Percentiles rank a stretch among this genome's conserved stretches.
phyloP scores from a whole-genome alignment of 306 rosid species.

The Sicyos baderoa region DNA sequence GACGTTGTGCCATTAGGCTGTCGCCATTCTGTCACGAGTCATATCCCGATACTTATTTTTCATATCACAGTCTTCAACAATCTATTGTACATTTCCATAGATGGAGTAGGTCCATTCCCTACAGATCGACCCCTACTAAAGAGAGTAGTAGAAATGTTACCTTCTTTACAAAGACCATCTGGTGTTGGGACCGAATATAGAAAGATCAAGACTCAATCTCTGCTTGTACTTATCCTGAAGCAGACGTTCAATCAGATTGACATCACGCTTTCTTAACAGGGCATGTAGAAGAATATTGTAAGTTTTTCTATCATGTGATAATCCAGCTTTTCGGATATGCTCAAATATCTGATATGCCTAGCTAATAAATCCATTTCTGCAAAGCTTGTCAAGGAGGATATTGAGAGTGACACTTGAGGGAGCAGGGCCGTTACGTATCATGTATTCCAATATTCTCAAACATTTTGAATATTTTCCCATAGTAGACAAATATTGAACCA shows the following conservation, averaged over 20 bases:
- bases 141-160: conserved; percentile 27
- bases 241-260: conserved; percentile 13
- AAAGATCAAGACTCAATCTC: conserved; percentile 27
- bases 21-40: conserved; percentile 24
- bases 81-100: conserved; percentile 26
- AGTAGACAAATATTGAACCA: conserved; percentile 32
- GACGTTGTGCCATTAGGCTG: conserved; percentile 22
- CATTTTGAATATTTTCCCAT: conserved; percentile 29
- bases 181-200: conserved; percentile 24
- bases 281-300: conserved; percentile 34
- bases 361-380: conserved; percentile 28
- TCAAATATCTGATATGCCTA: conserved; percentile 24
- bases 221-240: conserved; percentile 28
- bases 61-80: conserved; percentile 25
- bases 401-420: conserved; percentile 27
- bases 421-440: conserved; percentile 23
- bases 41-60: conserved; percentile 17
- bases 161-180: conserved; percentile 29
- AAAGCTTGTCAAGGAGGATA: conserved; percentile 29
- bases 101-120: conserved; percentile 26
- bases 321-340: conserved; percentile 19
- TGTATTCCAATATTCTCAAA: conserved; percentile 28
- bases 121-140: conserved; percentile 23
- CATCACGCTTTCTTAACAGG: conserved; percentile 22
- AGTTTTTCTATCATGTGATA: conserved; percentile 19